Evolutionary conservation across 129 eudicot species (phyloP).

Genomic region (Sambucus nigra): DNA sequence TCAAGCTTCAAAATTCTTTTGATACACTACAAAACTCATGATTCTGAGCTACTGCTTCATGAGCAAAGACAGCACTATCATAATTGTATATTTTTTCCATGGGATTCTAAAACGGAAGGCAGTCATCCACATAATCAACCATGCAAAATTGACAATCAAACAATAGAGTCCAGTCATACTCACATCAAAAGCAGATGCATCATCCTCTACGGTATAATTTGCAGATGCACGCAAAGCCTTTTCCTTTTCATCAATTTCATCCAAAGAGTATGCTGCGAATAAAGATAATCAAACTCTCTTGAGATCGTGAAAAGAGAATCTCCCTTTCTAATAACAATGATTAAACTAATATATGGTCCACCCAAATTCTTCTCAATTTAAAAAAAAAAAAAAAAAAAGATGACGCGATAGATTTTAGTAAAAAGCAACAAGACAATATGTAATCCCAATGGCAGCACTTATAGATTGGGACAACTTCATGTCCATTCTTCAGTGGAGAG

Average conservation of each 20-base stretch:
- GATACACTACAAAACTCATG: too few relatives aligned
- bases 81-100: not conserved
- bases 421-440: too few relatives aligned
- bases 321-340: not conserved
- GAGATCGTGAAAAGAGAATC: not conserved
- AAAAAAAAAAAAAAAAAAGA: too few relatives aligned
- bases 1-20: too few relatives aligned
- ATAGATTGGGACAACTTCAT: too few relatives aligned
- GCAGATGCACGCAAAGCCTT: constrained; percentile 18
- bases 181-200: constrained; percentile 14
- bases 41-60: not conserved
- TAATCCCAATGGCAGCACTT: too few relatives aligned
- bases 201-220: constrained; percentile 10
- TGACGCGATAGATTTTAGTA: too few relatives aligned
- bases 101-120: not conserved
- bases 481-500: too few relatives aligned
- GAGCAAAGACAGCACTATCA: not conserved
- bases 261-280: constrained; percentile 18
- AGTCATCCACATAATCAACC: too few relatives aligned
- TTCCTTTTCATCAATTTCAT: constrained; percentile 19
- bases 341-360: not conserved
- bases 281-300: not conserved
- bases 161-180: constrained; percentile 5
- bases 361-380: not conserved
- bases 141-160: not conserved